These are phyloP conservation scores for Penicillium maclennaniae DNA, from an alignment of 495 filamentous ascomycete species.

Conservation along the genomic window DNA sequence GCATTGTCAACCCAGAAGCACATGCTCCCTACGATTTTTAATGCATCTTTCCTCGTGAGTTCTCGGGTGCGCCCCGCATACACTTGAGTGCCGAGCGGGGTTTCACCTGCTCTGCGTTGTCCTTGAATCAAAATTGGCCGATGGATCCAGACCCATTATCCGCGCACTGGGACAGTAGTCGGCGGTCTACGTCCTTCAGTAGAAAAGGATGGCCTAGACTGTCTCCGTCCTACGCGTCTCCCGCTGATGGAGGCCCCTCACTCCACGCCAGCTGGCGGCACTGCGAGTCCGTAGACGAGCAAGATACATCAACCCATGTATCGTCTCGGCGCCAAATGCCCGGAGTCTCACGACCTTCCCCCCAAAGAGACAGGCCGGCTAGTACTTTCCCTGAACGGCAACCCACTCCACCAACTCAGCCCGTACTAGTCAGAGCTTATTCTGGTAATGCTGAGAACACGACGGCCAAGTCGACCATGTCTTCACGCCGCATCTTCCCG, in stretches of 20 bases:
- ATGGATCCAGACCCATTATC: conserved; percentile 36
- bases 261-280: conserved; percentile 21
- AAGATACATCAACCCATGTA: conserved; percentile 26
- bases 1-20: conserved; percentile 12
- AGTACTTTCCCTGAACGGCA: conserved; percentile 15
- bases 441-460: conserved; percentile 32
- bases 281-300: conserved; percentile 28
- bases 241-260: conserved; percentile 19
- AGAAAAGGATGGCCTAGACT: conserved; percentile 32
- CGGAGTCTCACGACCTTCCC: conserved; percentile 20
- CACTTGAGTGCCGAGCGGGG: conserved; percentile 17
- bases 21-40: conserved; percentile 20
- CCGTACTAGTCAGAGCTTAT: conserved; percentile 45
- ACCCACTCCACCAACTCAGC: conserved; percentile 33
- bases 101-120: conserved; percentile 16
- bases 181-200: conserved; percentile 28
- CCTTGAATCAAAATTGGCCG: conserved; percentile 9
- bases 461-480: conserved; percentile 27
- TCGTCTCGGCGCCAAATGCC: conserved; percentile 31
- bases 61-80: conserved; percentile 10
- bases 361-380: conserved; percentile 20
- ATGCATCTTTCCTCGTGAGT: conserved; percentile 19
- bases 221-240: conserved; percentile 25
- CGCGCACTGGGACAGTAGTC: conserved; percentile 27
- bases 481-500: conserved; percentile 32